phyloP scores from a whole-genome alignment of 73 alveolate species.

The Blepharisma japonicum region DNA sequence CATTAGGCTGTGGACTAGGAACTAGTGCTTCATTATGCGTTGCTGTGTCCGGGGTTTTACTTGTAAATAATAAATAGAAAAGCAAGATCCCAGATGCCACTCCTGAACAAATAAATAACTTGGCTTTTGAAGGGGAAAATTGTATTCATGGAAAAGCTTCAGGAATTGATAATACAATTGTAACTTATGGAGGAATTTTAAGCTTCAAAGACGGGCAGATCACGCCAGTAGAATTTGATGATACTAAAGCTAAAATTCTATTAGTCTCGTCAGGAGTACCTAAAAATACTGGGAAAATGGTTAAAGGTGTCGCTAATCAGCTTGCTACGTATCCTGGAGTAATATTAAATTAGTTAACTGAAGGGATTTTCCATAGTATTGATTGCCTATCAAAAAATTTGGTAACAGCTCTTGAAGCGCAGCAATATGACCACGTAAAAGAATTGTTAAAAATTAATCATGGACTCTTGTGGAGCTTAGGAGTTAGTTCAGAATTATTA shows the following conservation, averaged over 20 bases:
- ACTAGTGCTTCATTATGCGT: slow-evolving; percentile 72
- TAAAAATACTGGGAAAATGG: slow-evolving; percentile 13
- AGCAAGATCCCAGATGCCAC: not conserved
- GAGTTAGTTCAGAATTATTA: not conserved
- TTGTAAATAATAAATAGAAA: not conserved
- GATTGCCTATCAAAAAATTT: not conserved
- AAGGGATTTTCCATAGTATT: not conserved
- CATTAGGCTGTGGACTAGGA: slow-evolving; percentile 86
- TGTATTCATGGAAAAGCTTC: slow-evolving; percentile 29
- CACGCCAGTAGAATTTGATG: not conserved
- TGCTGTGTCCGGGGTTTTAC: slow-evolving; percentile 38
- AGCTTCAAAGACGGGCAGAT: not conserved
- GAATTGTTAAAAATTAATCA: not conserved
- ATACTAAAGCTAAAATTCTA: not conserved
- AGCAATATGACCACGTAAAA: not conserved
- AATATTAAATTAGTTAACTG: too few species aligned
- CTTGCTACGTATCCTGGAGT: not conserved
- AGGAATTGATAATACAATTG: slow-evolving; percentile 29
- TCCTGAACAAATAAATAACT: slow-evolving; percentile 19
- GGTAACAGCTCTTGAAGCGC: not conserved
- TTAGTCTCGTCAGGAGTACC: not conserved
- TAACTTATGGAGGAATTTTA: slow-evolving; percentile 28
- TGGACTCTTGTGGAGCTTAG: not conserved
- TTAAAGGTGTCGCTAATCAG: not conserved
- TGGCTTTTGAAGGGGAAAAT: slow-evolving; percentile 21